These are phyloP conservation scores for Lachancea mirantina DNA, from an alignment of 805 yeast species.

Conservation along the genomic window DNA sequence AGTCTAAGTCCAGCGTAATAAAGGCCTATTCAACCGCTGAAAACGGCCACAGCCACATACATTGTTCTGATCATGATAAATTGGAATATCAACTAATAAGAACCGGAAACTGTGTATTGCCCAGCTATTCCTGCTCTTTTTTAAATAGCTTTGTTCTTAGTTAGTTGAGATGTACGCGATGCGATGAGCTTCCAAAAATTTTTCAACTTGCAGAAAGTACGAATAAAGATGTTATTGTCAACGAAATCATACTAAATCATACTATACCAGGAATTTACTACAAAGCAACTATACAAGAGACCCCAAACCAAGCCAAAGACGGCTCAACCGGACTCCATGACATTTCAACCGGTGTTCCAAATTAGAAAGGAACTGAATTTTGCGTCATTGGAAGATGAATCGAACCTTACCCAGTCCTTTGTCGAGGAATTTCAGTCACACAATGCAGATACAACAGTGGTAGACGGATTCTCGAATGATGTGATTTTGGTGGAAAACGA, in stretches of 20 bases:
- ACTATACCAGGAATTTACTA: no score
- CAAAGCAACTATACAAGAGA: no score
- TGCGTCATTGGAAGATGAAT: constrained; percentile 26
- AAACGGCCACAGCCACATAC: constrained; percentile 19
- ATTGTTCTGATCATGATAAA: constrained; percentile 31
- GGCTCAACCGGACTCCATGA: constrained; percentile 13
- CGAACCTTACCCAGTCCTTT: constrained; percentile 10
- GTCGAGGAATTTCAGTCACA: constrained; percentile 7
- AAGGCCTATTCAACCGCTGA: not conserved
- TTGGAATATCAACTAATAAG: not conserved
- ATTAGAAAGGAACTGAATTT: constrained; percentile 29
- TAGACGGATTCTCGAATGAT: constrained; percentile 8
- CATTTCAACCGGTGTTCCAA: constrained; percentile 18
- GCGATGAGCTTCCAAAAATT: constrained; percentile 40
- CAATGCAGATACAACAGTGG: constrained; percentile 5
- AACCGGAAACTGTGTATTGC: not conserved
- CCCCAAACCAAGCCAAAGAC: no score
- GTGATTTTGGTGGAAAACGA: constrained; percentile 27
- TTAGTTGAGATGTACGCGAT: constrained; percentile 1
- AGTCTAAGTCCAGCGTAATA: not conserved
- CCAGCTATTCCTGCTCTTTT: not conserved
- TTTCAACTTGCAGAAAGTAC: no score
- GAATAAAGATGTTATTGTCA: no score
- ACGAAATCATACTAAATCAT: no score
- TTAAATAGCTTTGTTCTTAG: no score